phyloP scores from a whole-genome alignment of 2,329 filamentous ascomycete species.

The Aspergillus sp. region DNA sequence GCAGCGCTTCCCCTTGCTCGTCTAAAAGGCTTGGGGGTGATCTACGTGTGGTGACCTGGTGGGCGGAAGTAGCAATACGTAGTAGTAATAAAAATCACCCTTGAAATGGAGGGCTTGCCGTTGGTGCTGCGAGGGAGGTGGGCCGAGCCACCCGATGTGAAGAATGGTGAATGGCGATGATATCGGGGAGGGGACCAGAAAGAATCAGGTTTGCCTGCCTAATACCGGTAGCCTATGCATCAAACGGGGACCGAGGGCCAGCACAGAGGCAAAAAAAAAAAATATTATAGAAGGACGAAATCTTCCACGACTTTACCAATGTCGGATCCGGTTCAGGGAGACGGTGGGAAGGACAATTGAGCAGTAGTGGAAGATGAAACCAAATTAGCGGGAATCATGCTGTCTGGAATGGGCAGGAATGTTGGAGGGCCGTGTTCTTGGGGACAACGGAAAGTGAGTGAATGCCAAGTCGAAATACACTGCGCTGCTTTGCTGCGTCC shows the following conservation, averaged over 20 bases:
- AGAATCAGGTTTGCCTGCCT: conserved; percentile 3
- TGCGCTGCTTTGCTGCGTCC: neutral
- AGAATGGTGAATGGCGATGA: conserved; percentile 21
- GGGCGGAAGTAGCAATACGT: conserved; percentile 11
- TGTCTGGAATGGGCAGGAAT: neutral
- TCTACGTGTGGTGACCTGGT: conserved; percentile 18
- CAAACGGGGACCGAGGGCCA: conserved; percentile 4
- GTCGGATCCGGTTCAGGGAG: no score
- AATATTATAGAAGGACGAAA: neutral
- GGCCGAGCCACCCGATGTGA: conserved; percentile 21
- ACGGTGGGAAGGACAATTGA: no score
- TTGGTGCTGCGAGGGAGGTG: conserved; percentile 17
- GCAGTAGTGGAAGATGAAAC: neutral
- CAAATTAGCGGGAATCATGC: neutral
- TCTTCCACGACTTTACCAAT: neutral
- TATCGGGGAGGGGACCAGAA: conserved; percentile 11
- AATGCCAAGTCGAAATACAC: conserved; percentile 5
- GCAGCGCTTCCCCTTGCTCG: conserved; percentile 14
- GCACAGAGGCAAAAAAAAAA: neutral
- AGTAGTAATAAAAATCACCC: neutral
- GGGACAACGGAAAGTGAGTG: neutral
- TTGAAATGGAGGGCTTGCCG: conserved; percentile 9
- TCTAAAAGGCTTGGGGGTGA: conserved; percentile 9
- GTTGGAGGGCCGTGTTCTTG: neutral
- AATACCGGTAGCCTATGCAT: neutral